Conservation (phyloP, 352 stramenopile genomes). For the Aphanomyces euteiches region DNA sequence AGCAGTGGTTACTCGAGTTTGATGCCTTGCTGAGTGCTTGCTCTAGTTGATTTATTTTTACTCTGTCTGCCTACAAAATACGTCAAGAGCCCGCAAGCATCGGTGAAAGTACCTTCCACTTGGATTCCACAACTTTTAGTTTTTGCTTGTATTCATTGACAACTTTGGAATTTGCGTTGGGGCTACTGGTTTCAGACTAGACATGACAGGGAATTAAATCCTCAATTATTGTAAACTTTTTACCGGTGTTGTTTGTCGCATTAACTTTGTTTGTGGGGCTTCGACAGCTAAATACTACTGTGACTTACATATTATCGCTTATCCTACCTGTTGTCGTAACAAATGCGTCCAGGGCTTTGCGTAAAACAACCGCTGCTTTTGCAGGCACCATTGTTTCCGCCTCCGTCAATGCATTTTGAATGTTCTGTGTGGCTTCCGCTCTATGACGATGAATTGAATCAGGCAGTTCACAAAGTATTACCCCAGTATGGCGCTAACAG, state of each 20-base stretch:
- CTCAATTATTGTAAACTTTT: background rate
- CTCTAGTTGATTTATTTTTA: constrained; percentile 79
- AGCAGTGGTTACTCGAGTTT: constrained; percentile 16
- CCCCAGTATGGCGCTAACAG: constrained; percentile 38
- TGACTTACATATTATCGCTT: background rate
- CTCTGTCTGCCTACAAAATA: constrained; percentile 39
- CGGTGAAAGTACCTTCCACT: constrained; percentile 40
- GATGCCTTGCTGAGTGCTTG: constrained; percentile 54
- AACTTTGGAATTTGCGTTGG: constrained; percentile 34
- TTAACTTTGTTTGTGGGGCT: background rate
- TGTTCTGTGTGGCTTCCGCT: background rate
- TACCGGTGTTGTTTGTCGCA: background rate
- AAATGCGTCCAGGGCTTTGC: constrained; percentile 58
- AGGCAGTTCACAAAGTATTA: background rate
- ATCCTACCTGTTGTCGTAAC: constrained; percentile 30
- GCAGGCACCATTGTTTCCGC: constrained; percentile 46
- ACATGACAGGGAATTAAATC: background rate
- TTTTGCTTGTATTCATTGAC: constrained; percentile 70
- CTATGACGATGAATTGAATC: background rate
- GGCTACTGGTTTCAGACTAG: background rate
- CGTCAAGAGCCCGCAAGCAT: no score
- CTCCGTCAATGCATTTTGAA: constrained; percentile 35
- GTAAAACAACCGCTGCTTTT: constrained; percentile 54
- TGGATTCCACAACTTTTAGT: constrained; percentile 61
- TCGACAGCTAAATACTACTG: background rate